phyloP scores from a whole-genome alignment of 441 rosid genomes.

The Melastoma candidum region DNA sequence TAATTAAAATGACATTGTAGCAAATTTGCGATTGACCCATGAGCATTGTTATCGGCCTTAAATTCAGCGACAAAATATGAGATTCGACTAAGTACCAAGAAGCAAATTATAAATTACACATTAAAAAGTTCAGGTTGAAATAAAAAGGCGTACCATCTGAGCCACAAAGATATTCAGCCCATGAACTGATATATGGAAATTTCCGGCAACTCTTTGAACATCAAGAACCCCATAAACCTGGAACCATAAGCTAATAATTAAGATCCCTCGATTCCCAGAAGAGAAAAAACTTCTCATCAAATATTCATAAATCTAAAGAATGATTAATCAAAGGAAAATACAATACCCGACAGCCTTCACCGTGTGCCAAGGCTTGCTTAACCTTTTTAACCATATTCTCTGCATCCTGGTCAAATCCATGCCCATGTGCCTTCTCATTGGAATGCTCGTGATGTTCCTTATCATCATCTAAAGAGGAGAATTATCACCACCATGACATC shows the following conservation, averaged over 20 bases:
- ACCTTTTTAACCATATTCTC: conserved; percentile 85
- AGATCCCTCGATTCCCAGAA: conserved; percentile 1
- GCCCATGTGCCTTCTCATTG: conserved; percentile 29
- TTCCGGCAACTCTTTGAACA: conserved; percentile 98
- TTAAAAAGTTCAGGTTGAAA: background rate
- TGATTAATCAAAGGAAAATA: conserved; percentile 8
- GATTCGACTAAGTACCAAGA: too few relatives aligned
- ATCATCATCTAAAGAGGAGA: conserved; percentile 35
- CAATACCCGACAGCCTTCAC: conserved; percentile 94
- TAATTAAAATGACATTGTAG: too few relatives aligned
- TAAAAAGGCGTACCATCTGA: conserved; percentile 51
- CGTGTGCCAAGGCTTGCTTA: conserved; percentile 73
- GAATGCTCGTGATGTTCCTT: conserved; percentile 57
- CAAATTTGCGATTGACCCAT: too few relatives aligned
- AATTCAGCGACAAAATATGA: too few relatives aligned
- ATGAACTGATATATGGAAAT: conserved; percentile 95
- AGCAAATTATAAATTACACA: background rate
- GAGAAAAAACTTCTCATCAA: conserved; percentile 2
- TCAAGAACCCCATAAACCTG: conserved; percentile 92
- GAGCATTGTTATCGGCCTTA: too few relatives aligned
- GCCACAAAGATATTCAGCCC: conserved; percentile 90
- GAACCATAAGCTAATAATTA: conserved; percentile 14
- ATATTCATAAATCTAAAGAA: background rate
- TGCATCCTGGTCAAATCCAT: conserved; percentile 72
- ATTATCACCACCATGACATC: background rate